phyloP scores from a whole-genome alignment of 345 rosid genomes.

The Melaleuca quinquenervia region DNA sequence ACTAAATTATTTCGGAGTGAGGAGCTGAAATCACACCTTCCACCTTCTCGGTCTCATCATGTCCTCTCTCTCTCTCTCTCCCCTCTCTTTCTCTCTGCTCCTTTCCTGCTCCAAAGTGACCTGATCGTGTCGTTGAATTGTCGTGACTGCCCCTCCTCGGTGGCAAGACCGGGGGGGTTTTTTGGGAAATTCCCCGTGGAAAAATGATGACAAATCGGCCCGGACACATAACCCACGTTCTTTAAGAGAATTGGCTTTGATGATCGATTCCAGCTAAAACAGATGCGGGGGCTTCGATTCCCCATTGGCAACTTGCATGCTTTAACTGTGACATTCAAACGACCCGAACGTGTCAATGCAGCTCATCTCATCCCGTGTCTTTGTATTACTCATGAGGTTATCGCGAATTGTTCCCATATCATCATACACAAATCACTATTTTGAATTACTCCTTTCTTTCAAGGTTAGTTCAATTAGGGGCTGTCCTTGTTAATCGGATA shows the following conservation, averaged over 20 bases:
- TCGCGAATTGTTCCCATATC: background rate
- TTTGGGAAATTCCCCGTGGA: background rate
- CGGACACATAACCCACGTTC: background rate
- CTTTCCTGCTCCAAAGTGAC: background rate
- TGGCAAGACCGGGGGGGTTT: background rate
- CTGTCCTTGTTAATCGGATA: background rate
- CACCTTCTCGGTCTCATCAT: background rate
- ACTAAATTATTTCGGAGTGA: background rate
- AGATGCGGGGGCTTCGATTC: background rate
- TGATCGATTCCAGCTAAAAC: background rate
- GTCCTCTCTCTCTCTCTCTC: background rate
- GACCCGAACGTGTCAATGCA: too few species aligned
- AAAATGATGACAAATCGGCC: background rate
- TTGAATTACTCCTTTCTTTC: background rate
- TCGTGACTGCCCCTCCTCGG: background rate
- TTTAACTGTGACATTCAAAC: background rate
- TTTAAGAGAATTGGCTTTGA: background rate
- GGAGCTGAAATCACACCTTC: background rate
- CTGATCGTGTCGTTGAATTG: background rate
- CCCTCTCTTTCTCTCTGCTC: background rate
- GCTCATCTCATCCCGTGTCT: too few species aligned
- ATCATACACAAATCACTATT: background rate
- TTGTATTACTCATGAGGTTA: background rate
- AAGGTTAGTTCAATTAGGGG: background rate
- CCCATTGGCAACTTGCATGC: background rate